Conservation (phyloP, 495 filamentous ascomycete species). For the Podospora anserina region DNA sequence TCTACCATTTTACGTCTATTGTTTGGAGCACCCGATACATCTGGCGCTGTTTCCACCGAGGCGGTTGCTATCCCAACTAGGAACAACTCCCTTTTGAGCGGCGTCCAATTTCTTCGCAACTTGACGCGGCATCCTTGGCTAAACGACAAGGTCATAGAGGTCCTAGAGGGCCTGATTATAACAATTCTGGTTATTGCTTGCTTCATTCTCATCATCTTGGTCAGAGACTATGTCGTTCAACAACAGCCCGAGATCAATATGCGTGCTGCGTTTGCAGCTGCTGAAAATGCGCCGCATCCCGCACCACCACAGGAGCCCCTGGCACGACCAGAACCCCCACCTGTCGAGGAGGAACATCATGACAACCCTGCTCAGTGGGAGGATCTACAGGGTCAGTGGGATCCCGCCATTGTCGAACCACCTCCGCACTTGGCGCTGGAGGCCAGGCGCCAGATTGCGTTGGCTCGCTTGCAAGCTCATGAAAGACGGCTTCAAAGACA, state of each 20-base stretch:
- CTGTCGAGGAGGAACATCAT: slow-evolving; percentile 13
- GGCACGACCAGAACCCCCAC: slow-evolving; percentile 6
- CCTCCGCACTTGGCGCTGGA: background rate
- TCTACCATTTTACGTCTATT: background rate
- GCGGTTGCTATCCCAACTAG: background rate
- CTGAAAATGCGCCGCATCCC: slow-evolving; percentile 50
- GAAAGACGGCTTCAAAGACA: background rate
- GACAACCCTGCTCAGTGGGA: slow-evolving; percentile 21
- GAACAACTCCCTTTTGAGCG: slow-evolving; percentile 60
- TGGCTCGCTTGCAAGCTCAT: background rate
- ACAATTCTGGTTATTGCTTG: slow-evolving; percentile 83
- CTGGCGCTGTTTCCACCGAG: slow-evolving; percentile 1
- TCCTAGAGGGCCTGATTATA: slow-evolving; percentile 89
- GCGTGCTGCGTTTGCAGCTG: slow-evolving; percentile 52
- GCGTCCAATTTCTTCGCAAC: slow-evolving; percentile 65
- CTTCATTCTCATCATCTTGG: slow-evolving; percentile 93
- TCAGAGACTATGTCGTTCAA: slow-evolving; percentile 96
- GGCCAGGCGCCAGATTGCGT: background rate
- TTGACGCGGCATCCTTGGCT: slow-evolving; percentile 69
- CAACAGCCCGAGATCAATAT: slow-evolving; percentile 80
- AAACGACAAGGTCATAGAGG: slow-evolving; percentile 78
- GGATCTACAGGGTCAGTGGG: background rate
- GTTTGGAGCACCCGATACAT: slow-evolving; percentile 4
- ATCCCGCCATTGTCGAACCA: background rate
- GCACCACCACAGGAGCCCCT: slow-evolving; percentile 27